phyloP scores from a whole-genome alignment of 2,329 filamentous ascomycete species.

The Aphanocladium album region DNA sequence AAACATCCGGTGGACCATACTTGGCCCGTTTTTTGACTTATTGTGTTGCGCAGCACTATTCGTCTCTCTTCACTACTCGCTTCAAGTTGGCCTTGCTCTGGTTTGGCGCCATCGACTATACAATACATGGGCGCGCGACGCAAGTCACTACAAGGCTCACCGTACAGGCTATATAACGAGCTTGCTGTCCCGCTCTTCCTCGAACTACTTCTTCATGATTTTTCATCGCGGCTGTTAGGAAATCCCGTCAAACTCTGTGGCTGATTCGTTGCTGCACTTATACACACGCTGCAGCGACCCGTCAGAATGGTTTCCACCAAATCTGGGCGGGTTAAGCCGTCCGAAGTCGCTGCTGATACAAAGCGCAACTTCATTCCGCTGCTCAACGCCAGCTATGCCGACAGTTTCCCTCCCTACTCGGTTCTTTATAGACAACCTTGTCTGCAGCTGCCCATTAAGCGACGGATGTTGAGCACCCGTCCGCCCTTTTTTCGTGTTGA shows the following conservation, averaged over 20 bases:
- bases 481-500: slow-evolving; percentile 48
- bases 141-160: background rate
- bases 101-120: background rate
- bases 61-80: slow-evolving; percentile 19
- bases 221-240: background rate
- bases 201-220: background rate
- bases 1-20: slow-evolving; percentile 30
- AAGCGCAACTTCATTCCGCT: too few relatives aligned
- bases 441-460: slow-evolving; percentile 38
- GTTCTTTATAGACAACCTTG: slow-evolving; percentile 51
- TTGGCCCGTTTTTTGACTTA: slow-evolving; percentile 25
- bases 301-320: slow-evolving; percentile 28
- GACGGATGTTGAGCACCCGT: slow-evolving; percentile 29
- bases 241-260: background rate
- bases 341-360: slow-evolving; percentile 68
- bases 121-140: background rate
- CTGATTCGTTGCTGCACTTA: background rate
- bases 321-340: slow-evolving; percentile 30
- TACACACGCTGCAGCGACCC: background rate
- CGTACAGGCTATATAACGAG: background rate
- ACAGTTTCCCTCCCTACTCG: slow-evolving; percentile 53
- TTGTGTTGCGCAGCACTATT: slow-evolving; percentile 31
- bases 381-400: too few relatives aligned
- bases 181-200: background rate
- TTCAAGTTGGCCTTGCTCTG: background rate